Evolutionary conservation across 129 eudicot genomes (phyloP).

Genomic region (Centella asiatica): DNA sequence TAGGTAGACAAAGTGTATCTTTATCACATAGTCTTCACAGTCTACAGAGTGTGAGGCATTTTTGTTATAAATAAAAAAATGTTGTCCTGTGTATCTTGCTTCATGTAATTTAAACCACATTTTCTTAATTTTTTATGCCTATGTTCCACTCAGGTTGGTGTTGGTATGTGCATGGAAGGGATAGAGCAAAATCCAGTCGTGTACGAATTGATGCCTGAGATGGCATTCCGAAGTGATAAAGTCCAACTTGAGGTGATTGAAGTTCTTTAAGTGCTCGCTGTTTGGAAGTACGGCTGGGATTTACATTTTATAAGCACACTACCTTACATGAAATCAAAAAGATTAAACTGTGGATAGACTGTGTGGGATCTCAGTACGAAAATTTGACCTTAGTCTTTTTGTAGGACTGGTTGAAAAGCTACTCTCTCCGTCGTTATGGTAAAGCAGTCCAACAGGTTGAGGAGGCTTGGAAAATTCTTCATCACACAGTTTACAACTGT

Average conservation of each 20-base stretch:
- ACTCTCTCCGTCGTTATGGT: conserved; percentile 83
- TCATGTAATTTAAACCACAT: not conserved
- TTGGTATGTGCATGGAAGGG: conserved; percentile 99
- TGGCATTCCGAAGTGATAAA: conserved; percentile 79
- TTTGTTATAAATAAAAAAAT: too few species aligned
- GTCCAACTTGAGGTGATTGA: conserved; percentile 54
- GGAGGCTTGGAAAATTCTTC: conserved; percentile 86
- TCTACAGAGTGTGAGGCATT: not conserved
- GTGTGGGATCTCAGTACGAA: not conserved
- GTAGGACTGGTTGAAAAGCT: conserved; percentile 84
- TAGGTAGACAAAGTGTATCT: too few species aligned
- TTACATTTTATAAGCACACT: too few species aligned
- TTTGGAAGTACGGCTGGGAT: too few species aligned
- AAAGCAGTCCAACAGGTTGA: conserved; percentile 55
- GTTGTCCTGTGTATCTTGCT: not conserved
- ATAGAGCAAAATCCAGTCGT: conserved; percentile 94
- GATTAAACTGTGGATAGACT: too few species aligned
- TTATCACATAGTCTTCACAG: not conserved
- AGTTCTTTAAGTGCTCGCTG: not conserved
- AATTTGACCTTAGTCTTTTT: conserved; percentile 12
- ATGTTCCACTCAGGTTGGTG: conserved; percentile 58
- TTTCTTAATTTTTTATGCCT: not conserved
- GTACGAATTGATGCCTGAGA: conserved; percentile 94
- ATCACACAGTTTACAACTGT: conserved; percentile 70
- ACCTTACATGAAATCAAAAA: too few species aligned